Conservation (phyloP, 75 land plant species). For the Selaginella moellendorffii region DNA sequence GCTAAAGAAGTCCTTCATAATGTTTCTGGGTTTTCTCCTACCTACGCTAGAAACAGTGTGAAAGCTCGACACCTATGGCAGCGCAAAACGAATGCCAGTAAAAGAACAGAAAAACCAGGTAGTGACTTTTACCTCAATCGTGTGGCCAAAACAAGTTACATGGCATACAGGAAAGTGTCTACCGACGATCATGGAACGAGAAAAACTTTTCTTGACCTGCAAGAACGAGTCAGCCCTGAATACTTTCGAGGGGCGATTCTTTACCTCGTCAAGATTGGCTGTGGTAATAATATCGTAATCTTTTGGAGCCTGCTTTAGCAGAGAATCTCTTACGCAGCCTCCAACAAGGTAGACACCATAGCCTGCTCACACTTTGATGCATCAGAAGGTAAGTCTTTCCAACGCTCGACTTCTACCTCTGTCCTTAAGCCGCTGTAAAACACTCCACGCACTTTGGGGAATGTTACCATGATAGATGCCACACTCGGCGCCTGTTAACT, state of each 20-base stretch:
- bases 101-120: neutral
- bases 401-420: no score
- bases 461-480: neutral
- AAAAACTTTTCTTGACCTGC: constrained; percentile 12
- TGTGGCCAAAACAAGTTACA: constrained; percentile 33
- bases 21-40: neutral
- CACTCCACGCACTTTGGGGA: neutral
- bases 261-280: constrained; percentile 58
- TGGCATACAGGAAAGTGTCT: constrained; percentile 70
- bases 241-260: neutral
- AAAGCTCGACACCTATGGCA: constrained; percentile 85
- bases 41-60: constrained; percentile 25
- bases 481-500: neutral
- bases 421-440: neutral
- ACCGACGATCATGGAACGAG: constrained; percentile 51
- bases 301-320: constrained; percentile 62
- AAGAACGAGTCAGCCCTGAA: neutral
- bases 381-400: no score
- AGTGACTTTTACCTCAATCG: constrained; percentile 45
- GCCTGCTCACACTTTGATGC: no score
- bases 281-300: constrained; percentile 87
- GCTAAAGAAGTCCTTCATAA: neutral
- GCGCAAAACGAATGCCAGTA: neutral
- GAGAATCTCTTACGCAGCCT: constrained; percentile 86
- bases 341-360: constrained; percentile 76